These are phyloP conservation scores for Dioscorea dumetorum DNA, from an alignment of 106 monocot genomes.

Conservation along the genomic window DNA sequence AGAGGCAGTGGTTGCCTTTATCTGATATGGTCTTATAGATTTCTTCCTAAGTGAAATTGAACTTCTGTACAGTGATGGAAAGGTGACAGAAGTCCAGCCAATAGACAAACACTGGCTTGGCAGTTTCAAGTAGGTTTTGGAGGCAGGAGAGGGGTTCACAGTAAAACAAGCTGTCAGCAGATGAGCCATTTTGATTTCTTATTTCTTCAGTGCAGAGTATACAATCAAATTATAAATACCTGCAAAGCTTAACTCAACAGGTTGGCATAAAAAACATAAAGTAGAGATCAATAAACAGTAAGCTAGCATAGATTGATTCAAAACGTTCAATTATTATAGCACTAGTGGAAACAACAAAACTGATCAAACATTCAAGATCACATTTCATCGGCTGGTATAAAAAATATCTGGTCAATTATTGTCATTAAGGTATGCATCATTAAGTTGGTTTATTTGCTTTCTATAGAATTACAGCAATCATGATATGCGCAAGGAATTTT, in stretches of 20 bases:
- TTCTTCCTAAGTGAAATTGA: conserved; percentile 8
- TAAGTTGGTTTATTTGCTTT: too few relatives aligned
- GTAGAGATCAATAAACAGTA: too few relatives aligned
- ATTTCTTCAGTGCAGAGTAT: background rate
- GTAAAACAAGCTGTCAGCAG: conserved; percentile 35
- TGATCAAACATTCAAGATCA: too few relatives aligned
- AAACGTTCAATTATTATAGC: too few relatives aligned
- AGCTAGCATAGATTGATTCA: too few relatives aligned
- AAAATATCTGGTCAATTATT: too few relatives aligned
- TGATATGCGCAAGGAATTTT: too few relatives aligned
- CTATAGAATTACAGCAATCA: too few relatives aligned
- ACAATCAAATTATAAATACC: background rate
- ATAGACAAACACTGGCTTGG: background rate
- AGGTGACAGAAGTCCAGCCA: conserved; percentile 9
- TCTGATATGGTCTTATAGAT: background rate
- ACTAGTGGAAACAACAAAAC: too few relatives aligned
- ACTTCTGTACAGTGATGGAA: conserved; percentile 11
- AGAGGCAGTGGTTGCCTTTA: conserved; percentile 37
- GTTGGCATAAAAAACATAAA: too few relatives aligned
- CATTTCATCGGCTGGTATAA: too few relatives aligned
- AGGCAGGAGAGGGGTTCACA: conserved; percentile 18
- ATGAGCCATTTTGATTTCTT: conserved; percentile 38
- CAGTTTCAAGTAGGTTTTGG: conserved; percentile 17
- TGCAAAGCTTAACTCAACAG: background rate
- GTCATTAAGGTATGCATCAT: too few relatives aligned